A percentile compares a stretch with the other conserved stretches of the same genome.
These are phyloP conservation scores for Rhodotorula sp. DNA, from an alignment of 1,284 basidiomycete species.

Conservation along the genomic window DNA sequence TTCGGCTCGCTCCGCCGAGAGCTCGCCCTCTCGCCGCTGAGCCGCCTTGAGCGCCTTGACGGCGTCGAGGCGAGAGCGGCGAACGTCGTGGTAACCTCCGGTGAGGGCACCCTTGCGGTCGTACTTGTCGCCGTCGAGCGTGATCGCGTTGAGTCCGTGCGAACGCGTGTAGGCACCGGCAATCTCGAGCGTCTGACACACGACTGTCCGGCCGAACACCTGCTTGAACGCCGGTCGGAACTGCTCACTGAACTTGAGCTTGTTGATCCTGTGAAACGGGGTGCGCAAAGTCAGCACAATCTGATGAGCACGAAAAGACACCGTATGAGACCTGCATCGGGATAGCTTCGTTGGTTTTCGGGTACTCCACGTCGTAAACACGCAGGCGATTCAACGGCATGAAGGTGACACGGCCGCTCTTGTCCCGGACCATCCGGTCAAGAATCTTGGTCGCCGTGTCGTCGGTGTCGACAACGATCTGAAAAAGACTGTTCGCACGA, in stretches of 20 bases:
- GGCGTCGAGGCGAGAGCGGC: conserved; percentile 83
- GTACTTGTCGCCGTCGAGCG: conserved; percentile 95
- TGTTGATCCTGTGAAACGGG: conserved; percentile 54
- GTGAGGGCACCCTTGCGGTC: conserved; percentile 94
- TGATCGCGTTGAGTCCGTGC: conserved; percentile 94
- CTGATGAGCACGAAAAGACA: neutral
- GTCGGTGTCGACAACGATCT: conserved; percentile 95
- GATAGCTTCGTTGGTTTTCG: conserved; percentile 80
- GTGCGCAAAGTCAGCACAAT: neutral
- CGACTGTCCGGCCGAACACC: conserved; percentile 97
- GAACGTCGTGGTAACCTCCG: conserved; percentile 92
- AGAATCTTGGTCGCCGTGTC: conserved; percentile 84
- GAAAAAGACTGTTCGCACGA: conserved; percentile 69
- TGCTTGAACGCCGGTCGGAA: conserved; percentile 88
- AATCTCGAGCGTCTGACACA: conserved; percentile 87
- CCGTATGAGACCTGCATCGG: conserved; percentile 53
- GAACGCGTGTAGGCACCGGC: conserved; percentile 93
- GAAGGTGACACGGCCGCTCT: conserved; percentile 91
- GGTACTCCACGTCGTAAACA: conserved; percentile 63
- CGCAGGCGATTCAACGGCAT: conserved; percentile 98
- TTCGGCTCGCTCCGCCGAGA: conserved; percentile 66
- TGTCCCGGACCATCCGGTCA: conserved; percentile 87
- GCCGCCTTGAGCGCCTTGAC: conserved; percentile 77
- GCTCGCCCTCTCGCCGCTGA: conserved; percentile 68
- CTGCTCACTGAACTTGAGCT: conserved; percentile 71